These are phyloP conservation scores for Lachnellula suecica DNA, from an alignment of 2,329 filamentous ascomycete species.

Conservation along the genomic window DNA sequence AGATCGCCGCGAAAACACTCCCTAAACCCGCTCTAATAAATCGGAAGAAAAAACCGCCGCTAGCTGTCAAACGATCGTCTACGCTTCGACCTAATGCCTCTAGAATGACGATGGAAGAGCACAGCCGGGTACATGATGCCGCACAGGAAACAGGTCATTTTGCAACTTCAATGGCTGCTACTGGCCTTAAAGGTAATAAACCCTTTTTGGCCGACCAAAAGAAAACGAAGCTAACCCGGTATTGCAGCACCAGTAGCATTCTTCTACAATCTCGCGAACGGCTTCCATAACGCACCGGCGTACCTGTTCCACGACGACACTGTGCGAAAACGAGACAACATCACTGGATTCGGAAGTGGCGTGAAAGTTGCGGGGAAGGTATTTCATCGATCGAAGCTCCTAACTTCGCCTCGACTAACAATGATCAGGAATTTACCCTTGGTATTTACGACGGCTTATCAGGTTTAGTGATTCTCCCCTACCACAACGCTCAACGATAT, in stretches of 20 bases:
- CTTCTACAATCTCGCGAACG: conserved; percentile 63
- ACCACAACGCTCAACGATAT: conserved; percentile 52
- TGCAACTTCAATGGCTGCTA: conserved; percentile 13
- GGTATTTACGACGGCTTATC: conserved; percentile 65
- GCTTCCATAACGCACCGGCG: conserved; percentile 68
- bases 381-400: too few species aligned
- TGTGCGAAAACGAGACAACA: conserved; percentile 52
- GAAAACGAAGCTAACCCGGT: background rate
- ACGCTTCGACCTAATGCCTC: background rate
- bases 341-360: conserved; percentile 65
- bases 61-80: background rate
- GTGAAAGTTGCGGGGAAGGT: conserved; percentile 54
- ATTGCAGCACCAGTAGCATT: conserved; percentile 35
- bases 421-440: conserved; percentile 51
- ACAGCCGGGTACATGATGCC: conserved; percentile 18
- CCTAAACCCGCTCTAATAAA: conserved; percentile 2
- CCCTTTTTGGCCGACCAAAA: background rate
- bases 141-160: conserved; percentile 21
- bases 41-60: conserved; percentile 3
- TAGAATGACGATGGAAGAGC: conserved; percentile 11
- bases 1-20: conserved; percentile 19
- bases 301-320: conserved; percentile 67
- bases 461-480: conserved; percentile 59
- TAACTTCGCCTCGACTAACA: background rate
- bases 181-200: conserved; percentile 13